Evolutionary conservation across 1,284 basidiomycete species (phyloP).

Genomic region (Boletellus deceptivus): DNA sequence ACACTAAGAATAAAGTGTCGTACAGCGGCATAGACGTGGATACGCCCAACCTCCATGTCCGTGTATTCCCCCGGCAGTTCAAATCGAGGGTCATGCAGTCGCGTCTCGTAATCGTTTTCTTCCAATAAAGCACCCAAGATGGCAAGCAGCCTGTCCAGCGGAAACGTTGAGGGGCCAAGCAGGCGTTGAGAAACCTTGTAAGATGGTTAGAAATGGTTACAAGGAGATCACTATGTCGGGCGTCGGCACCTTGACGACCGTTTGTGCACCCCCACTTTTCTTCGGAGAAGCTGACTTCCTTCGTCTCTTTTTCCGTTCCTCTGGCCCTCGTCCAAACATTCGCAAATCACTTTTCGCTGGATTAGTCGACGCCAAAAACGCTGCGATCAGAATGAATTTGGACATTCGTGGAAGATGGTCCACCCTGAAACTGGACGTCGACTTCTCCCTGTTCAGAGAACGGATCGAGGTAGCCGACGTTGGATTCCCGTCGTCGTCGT

Average conservation of each 20-base stretch:
- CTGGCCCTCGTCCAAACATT: conserved; percentile 73
- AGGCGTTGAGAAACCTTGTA: conserved; percentile 73
- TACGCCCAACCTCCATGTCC: conserved; percentile 63
- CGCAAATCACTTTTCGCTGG: conserved; percentile 78
- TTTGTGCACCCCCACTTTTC: conserved; percentile 35
- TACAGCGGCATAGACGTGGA: conserved; percentile 59
- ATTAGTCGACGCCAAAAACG: conserved; percentile 86
- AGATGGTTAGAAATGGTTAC: neutral
- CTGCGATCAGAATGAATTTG: conserved; percentile 78
- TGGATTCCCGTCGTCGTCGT: conserved; percentile 36
- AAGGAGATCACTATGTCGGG: neutral
- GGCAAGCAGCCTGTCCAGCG: conserved; percentile 80
- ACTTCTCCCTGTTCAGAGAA: conserved; percentile 12
- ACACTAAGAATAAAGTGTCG: neutral
- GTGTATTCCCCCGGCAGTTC: conserved; percentile 58
- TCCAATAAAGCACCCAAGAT: conserved; percentile 82
- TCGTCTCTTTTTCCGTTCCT: conserved; percentile 62
- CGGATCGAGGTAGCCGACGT: conserved; percentile 3
- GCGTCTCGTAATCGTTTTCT: conserved; percentile 69
- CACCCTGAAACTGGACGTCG: conserved; percentile 18
- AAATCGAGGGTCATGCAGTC: conserved; percentile 48
- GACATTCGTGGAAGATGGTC: conserved; percentile 53
- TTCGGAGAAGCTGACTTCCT: conserved; percentile 45
- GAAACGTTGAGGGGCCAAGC: conserved; percentile 78
- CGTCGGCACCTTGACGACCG: conserved; percentile 47